phyloP scores from a whole-genome alignment of 345 rosid species.

The Eutrema heterophyllum region DNA sequence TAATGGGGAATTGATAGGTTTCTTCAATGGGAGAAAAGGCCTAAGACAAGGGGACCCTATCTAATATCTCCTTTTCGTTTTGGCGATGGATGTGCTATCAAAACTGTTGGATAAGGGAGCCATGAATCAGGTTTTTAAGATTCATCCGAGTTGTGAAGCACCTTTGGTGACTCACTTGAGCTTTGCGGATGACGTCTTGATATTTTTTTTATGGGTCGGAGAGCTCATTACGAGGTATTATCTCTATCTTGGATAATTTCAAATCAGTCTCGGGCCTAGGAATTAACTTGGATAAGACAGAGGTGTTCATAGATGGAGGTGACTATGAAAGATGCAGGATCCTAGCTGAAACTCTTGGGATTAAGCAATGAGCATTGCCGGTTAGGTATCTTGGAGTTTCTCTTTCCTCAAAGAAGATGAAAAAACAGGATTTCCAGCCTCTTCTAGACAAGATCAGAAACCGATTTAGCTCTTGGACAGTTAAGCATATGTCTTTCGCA shows the following conservation, averaged over 20 bases:
- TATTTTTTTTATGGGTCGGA: background rate
- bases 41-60: background rate
- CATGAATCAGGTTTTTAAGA: accelerated
- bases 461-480: background rate
- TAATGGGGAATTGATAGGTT: background rate
- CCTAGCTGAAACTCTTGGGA: no score
- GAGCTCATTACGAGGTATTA: accelerated
- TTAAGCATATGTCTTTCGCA: background rate
- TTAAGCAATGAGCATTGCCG: background rate
- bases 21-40: background rate
- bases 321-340: accelerated
- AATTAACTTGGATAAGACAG: background rate
- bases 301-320: background rate
- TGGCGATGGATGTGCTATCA: background rate
- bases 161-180: background rate
- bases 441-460: background rate
- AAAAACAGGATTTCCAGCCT: background rate
- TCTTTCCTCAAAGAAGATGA: background rate
- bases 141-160: background rate
- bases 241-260: background rate
- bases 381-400: background rate
- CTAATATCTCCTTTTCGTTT: background rate
- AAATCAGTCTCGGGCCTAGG: accelerated
- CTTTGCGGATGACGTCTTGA: background rate
- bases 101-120: background rate